Conservation (phyloP, 345 rosid genomes). For the Ailanthus altissimus region DNA sequence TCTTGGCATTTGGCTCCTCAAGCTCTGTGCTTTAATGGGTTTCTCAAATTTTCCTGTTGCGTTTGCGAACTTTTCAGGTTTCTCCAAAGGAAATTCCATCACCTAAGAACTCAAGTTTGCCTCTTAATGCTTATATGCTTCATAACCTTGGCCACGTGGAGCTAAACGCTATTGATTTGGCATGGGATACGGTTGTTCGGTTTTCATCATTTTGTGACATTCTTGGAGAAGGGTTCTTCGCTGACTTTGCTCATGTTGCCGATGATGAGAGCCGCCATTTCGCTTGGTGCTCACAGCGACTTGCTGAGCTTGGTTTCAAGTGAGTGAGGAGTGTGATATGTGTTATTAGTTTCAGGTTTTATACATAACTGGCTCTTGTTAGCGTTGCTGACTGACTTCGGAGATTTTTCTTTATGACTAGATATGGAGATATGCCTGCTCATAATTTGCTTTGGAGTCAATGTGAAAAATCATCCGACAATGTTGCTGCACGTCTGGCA, state of each 20-base stretch:
- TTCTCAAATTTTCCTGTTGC: neutral
- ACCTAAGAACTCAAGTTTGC: slow-evolving; percentile 71
- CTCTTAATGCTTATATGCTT: slow-evolving; percentile 90
- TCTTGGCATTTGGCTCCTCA: neutral
- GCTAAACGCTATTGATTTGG: slow-evolving; percentile 95
- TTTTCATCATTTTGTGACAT: slow-evolving; percentile 65
- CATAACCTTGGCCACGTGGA: slow-evolving; percentile 94
- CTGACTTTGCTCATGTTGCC: slow-evolving; percentile 95
- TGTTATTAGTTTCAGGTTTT: neutral
- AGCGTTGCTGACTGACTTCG: neutral
- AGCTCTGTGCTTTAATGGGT: neutral
- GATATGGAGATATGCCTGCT: slow-evolving; percentile 96
- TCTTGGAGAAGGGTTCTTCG: slow-evolving; percentile 73
- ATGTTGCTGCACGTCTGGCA: slow-evolving; percentile 88
- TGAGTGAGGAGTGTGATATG: slow-evolving; percentile 50
- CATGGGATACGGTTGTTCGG: slow-evolving; percentile 94
- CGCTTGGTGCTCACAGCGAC: slow-evolving; percentile 91
- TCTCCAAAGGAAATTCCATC: slow-evolving; percentile 71
- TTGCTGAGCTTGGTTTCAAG: slow-evolving; percentile 88
- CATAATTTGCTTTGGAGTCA: slow-evolving; percentile 90
- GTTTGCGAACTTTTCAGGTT: slow-evolving; percentile 65
- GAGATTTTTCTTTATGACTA: slow-evolving; percentile 23
- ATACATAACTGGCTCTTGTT: slow-evolving; percentile 4
- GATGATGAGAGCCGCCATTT: slow-evolving; percentile 98
- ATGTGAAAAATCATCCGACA: slow-evolving; percentile 74